A percentile compares a stretch with the other conserved stretches of the same genome.
phyloP scores from a whole-genome alignment of 306 rosid species.

The Mimosa bimucronata region DNA sequence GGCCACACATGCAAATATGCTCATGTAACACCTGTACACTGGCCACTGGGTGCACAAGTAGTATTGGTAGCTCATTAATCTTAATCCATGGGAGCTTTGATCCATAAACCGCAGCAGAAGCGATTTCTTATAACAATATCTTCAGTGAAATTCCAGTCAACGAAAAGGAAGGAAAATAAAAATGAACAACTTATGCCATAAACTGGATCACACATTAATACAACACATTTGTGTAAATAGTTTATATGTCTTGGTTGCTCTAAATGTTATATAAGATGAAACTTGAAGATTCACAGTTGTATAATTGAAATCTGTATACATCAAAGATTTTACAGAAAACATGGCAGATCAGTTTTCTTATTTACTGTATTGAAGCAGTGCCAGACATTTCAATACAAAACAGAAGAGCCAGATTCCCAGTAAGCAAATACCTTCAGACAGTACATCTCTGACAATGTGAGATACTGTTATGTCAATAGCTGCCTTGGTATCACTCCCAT shows the following conservation, averaged over 20 bases:
- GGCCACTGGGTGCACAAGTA: background rate
- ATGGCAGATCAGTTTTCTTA: background rate
- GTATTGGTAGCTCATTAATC: background rate
- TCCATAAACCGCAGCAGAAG: background rate
- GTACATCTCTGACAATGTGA: slow-evolving; percentile 24
- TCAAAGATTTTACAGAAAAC: background rate
- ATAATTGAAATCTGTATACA: slow-evolving; percentile 1
- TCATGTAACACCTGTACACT: too few relatives aligned
- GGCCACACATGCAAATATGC: background rate
- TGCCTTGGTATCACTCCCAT: slow-evolving; percentile 33
- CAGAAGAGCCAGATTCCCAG: too few relatives aligned
- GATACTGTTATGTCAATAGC: slow-evolving; percentile 4
- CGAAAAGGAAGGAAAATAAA: slow-evolving; percentile 5
- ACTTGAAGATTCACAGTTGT: background rate
- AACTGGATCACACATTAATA: background rate
- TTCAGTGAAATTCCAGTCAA: background rate
- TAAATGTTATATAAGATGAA: slow-evolving; percentile 1
- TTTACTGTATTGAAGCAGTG: background rate
- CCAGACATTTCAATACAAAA: too few relatives aligned
- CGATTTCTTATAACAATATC: background rate
- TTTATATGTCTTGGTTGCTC: slow-evolving; percentile 1
- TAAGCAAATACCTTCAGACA: slow-evolving; percentile 59
- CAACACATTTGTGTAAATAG: background rate
- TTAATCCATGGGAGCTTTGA: background rate
- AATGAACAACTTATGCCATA: background rate